phyloP scores from a whole-genome alignment of 176 grass and related monocot species.

The Hsuehochloa calcarea region DNA sequence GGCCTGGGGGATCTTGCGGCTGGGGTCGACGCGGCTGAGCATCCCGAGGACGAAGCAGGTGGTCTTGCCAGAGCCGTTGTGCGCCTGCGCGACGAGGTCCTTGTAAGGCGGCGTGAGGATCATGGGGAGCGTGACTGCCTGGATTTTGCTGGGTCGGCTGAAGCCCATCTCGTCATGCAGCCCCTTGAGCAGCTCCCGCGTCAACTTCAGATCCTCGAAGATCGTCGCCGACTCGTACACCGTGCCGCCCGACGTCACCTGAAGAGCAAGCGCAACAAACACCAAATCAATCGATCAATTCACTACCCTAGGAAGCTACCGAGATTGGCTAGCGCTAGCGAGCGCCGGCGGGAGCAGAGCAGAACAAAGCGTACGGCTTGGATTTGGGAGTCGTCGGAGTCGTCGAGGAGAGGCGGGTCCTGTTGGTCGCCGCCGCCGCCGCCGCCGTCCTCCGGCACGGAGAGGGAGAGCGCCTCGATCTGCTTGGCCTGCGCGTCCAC shows the following conservation, averaged over 20 bases:
- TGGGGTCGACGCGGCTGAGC: conserved; percentile 80
- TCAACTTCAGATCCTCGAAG: conserved; percentile 86
- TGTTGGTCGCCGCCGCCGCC: conserved; percentile 12
- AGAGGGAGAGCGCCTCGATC: conserved; percentile 69
- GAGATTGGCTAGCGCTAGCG: not conserved
- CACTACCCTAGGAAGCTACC: not conserved
- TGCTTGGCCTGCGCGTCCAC: conserved; percentile 59
- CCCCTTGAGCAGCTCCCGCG: conserved; percentile 69
- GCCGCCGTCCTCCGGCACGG: conserved; percentile 42
- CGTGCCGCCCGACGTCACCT: conserved; percentile 80
- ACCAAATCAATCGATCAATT: not conserved
- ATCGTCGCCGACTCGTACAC: conserved; percentile 81
- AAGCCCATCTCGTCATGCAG: conserved; percentile 86
- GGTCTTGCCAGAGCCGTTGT: conserved; percentile 93
- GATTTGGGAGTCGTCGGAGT: conserved; percentile 88
- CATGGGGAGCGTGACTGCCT: conserved; percentile 87
- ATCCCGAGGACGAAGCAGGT: conserved; percentile 97
- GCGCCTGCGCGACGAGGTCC: conserved; percentile 93
- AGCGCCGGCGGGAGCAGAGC: not conserved
- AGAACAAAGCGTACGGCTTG: conserved; percentile 48
- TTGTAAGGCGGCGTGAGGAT: conserved; percentile 80
- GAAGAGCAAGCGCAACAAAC: not conserved
- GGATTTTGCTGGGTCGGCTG: conserved; percentile 82
- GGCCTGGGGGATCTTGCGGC: conserved; percentile 64
- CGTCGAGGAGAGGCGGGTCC: conserved; percentile 54